Base-by-base conservation (phyloP, 2,329 filamentous ascomycete genomes). In the Fusarium pseudoanthophilum region DNA sequence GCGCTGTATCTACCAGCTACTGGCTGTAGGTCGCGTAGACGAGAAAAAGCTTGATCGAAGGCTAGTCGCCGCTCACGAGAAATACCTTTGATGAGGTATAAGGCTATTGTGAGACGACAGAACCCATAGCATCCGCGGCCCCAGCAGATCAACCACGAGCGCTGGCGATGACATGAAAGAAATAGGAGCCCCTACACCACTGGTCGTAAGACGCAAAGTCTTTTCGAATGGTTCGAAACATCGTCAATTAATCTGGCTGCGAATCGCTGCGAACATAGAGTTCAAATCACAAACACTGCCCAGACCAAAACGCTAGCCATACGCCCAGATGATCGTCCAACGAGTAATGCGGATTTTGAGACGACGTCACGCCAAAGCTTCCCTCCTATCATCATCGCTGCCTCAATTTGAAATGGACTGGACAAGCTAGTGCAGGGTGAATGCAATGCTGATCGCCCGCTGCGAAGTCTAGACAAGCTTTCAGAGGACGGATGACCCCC, bases 71-170 rank as follows among this genome's bases (percentile, higher is more conserved):
- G 2, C 40, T 11, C n/a, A 11, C 15, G 6, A 24, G n/a, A 24
- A 18, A 16, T 24, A 18, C 5, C n/a, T 5, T 18, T 11, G 5
- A 7, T 43, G n/a, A 18, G 1, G n/a, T 18, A 11, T 11, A 2
- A 26, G n/a, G 11, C 16, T 18, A 13, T 18, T 13, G 11, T 43
- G n/a, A 18, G 11, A 43, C 11, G n/a, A 24, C 42, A 43, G 42
- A 43, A 11, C n/a, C n/a, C 16, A 43, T 43, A 7, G 42, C 7
- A 5, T 24, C 16, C n/a, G 16, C 7, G 40, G 9, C 30, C 40
- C n/a, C 11, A 24, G 40, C 15, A 24, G 15, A 43, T 24, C n/a
- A 18, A 13, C n/a, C 15, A 43, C n/a, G 11, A 43, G n/a, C n/a
- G n/a, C 5, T 7, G 40, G 13, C 9, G 15, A 43, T 10, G n/a